Conservation (phyloP, 176 grass and related monocot species). For the Phragmites australis region DNA sequence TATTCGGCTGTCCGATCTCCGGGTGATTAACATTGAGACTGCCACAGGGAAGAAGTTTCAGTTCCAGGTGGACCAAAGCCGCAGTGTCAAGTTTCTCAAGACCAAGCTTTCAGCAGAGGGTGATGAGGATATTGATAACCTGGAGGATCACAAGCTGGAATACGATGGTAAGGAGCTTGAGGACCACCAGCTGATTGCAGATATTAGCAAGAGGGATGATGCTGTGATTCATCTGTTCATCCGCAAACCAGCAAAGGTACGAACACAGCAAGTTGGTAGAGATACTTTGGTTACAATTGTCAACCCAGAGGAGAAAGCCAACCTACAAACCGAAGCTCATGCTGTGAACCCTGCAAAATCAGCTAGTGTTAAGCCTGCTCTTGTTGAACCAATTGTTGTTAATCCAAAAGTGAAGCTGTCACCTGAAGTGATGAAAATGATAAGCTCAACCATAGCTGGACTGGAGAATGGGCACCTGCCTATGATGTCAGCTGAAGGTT, state of each 20-base stretch:
- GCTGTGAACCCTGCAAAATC: constrained; percentile 25
- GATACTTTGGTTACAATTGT: constrained; percentile 58
- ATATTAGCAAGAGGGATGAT: constrained; percentile 70
- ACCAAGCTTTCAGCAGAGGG: constrained; percentile 50
- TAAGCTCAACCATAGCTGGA: constrained; percentile 44
- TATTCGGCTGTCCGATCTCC: constrained; percentile 61
- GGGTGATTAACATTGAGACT: constrained; percentile 61
- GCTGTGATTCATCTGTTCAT: constrained; percentile 71
- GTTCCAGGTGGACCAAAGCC: constrained; percentile 58
- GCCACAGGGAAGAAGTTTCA: constrained; percentile 55
- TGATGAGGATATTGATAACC: constrained; percentile 40
- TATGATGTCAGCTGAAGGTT: constrained; percentile 72
- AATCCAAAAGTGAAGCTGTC: constrained; percentile 50
- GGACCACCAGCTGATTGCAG: constrained; percentile 64
- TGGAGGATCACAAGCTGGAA: constrained; percentile 54
- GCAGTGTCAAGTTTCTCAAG: constrained; percentile 62
- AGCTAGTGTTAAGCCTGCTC: constrained; percentile 34
- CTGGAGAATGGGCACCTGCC: constrained; percentile 56
- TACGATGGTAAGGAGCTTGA: constrained; percentile 67
- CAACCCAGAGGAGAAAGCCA: constrained; percentile 39
- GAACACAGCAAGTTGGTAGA: constrained; percentile 39
- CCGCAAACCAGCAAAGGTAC: constrained; percentile 58
- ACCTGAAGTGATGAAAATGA: constrained; percentile 51
- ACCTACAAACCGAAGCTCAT: constrained; percentile 36
- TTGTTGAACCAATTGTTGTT: constrained; percentile 59